Evolutionary conservation across 768 basidiomycete species (phyloP).

Genomic region (Phlegmacium glaucopus): DNA sequence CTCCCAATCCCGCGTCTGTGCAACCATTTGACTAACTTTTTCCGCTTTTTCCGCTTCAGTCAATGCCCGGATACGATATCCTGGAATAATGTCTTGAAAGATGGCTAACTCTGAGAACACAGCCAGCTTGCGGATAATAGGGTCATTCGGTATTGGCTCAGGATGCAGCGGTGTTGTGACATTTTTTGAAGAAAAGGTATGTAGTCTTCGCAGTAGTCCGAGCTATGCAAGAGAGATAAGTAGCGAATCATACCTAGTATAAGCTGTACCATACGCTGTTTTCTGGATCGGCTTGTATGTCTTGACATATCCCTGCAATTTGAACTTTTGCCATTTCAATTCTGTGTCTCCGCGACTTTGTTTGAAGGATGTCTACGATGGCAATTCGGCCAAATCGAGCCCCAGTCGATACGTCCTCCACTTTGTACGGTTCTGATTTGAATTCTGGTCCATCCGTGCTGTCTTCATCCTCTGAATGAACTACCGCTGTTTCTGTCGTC

Average conservation of each 20-base stretch:
- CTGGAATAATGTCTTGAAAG: conserved; percentile 94
- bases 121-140: conserved; percentile 81
- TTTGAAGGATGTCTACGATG: conserved; percentile 66
- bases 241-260: not conserved
- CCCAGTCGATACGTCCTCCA: conserved; percentile 78
- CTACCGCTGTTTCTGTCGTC: conserved; percentile 8
- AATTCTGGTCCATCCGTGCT: conserved; percentile 25
- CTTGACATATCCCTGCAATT: conserved; percentile 90
- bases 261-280: conserved; percentile 64
- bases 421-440: conserved; percentile 21
- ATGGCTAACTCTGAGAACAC: conserved; percentile 89
- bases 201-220: conserved; percentile 82
- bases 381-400: conserved; percentile 86
- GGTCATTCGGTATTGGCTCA: conserved; percentile 74
- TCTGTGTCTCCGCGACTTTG: conserved; percentile 59
- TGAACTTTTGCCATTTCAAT: conserved; percentile 88
- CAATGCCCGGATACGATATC: conserved; percentile 89
- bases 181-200: conserved; percentile 80
- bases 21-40: conserved; percentile 93
- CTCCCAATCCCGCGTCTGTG: conserved; percentile 89
- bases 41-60: conserved; percentile 89
- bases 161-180: conserved; percentile 68
- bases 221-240: conserved; percentile 44
- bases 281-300: conserved; percentile 92
- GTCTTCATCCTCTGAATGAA: conserved; percentile 28